A percentile compares a stretch with the other conserved stretches of the same genome.
These are phyloP conservation scores for Tolypocladium paradoxum DNA, from an alignment of 2,329 filamentous ascomycete genomes.

Conservation along the genomic window DNA sequence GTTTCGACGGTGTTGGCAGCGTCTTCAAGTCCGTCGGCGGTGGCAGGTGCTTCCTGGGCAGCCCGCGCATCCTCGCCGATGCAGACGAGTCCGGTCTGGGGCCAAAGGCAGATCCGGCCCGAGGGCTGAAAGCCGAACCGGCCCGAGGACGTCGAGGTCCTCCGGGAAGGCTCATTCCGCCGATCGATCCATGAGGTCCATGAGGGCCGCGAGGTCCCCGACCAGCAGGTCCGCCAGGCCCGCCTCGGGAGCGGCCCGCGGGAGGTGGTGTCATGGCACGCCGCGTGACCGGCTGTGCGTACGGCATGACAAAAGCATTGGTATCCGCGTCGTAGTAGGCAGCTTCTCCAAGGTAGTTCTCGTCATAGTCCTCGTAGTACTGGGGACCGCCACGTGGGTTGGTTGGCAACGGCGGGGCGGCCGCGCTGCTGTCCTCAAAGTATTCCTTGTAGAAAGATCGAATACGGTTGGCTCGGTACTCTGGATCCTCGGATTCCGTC, in stretches of 20 bases:
- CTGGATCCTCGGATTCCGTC: constrained; percentile 72
- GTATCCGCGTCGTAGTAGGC: constrained; percentile 55
- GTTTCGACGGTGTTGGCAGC: constrained; percentile 74
- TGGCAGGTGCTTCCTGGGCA: constrained; percentile 41
- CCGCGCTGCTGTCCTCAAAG: constrained; percentile 70
- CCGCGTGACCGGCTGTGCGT: constrained; percentile 72
- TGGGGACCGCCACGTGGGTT: constrained; percentile 20
- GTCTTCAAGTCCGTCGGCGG: constrained; percentile 65
- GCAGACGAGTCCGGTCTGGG: constrained; percentile 52
- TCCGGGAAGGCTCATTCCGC: constrained; percentile 34
- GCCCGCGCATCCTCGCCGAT: constrained; percentile 34
- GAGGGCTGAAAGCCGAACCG: constrained; percentile 42
- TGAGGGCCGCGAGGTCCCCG: constrained; percentile 20
- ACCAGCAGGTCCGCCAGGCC: constrained; percentile 12
- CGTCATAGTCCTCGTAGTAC: constrained; percentile 69
- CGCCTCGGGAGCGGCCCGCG: constrained; percentile 33
- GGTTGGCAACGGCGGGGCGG: constrained; percentile 28
- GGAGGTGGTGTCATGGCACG: constrained; percentile 95
- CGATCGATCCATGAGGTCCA: constrained; percentile 37
- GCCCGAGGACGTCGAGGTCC: constrained; percentile 44
- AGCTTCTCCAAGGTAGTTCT: constrained; percentile 58
- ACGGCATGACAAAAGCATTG: constrained; percentile 68
- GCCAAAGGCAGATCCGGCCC: constrained; percentile 32
- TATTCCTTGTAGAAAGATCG: constrained; percentile 99
- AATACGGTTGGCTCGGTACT: constrained; percentile 90